Conservation (phyloP, 2,329 filamentous ascomycete genomes). For the Sodiomyces alkalinus region DNA sequence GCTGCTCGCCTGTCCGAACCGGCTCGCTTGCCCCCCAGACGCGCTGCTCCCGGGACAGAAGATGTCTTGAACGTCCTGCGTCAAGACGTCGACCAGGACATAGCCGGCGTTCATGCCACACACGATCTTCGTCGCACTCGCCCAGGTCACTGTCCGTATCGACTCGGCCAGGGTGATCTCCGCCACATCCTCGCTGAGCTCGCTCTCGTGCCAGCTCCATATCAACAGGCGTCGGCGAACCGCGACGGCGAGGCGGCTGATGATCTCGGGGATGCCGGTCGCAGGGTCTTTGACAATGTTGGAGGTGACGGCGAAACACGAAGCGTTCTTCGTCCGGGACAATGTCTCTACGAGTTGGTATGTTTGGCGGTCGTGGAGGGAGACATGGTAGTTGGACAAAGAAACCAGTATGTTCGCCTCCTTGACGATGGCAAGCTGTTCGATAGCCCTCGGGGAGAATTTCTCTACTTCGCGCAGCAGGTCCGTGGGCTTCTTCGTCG, state of each 20-base stretch:
- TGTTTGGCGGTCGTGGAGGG: constrained; percentile 74
- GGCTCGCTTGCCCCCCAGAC: constrained; percentile 45
- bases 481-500: constrained; percentile 49
- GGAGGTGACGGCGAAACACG: constrained; percentile 81
- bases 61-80: constrained; percentile 60
- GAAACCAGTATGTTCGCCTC: constrained; percentile 86
- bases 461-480: constrained; percentile 84
- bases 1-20: constrained; percentile 71
- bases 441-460: constrained; percentile 79
- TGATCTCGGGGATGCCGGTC: constrained; percentile 82
- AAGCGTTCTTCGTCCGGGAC: constrained; percentile 72
- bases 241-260: constrained; percentile 79
- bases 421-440: constrained; percentile 90
- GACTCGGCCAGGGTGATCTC: constrained; percentile 72
- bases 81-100: constrained; percentile 72
- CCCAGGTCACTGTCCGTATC: constrained; percentile 84
- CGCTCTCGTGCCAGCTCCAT: constrained; percentile 95
- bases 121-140: constrained; percentile 69
- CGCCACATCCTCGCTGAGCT: constrained; percentile 55
- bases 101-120: constrained; percentile 88
- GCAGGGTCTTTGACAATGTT: constrained; percentile 84
- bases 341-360: constrained; percentile 72
- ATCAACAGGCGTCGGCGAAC: constrained; percentile 80
- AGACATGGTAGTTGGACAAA: constrained; percentile 78
- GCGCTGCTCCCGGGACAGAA: constrained; percentile 58